Conservation (phyloP, 169 alveolate genomes). For the Plasmodium sp. region DNA sequence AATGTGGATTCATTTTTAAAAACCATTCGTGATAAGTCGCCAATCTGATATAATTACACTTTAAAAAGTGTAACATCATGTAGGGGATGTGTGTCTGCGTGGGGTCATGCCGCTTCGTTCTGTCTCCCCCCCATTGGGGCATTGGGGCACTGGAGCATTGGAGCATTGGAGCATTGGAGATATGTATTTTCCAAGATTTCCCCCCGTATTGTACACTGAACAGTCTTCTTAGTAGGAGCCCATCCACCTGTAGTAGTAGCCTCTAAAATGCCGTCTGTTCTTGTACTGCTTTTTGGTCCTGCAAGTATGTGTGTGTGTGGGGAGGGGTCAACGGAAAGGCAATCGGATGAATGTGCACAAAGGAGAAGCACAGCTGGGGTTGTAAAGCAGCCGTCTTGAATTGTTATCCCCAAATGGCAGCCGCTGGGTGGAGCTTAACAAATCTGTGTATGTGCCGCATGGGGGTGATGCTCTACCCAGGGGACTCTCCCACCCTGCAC, state of each 20-base stretch:
- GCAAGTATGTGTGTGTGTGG: not conserved
- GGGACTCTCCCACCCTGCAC: not conserved
- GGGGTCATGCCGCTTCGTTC: not conserved
- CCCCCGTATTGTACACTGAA: not conserved
- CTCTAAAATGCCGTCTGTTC: constrained; percentile 67
- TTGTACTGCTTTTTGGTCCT: constrained; percentile 72
- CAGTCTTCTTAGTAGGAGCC: constrained; percentile 40
- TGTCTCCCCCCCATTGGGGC: not conserved
- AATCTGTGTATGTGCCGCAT: not conserved
- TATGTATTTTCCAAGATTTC: not conserved
- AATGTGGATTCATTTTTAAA: not conserved
- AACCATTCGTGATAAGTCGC: not conserved
- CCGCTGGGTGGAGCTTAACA: not conserved
- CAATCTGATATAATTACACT: not conserved
- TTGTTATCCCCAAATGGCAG: not conserved
- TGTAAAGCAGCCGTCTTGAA: not conserved
- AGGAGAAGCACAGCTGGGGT: not conserved
- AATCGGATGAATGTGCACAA: not conserved
- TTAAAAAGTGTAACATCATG: not conserved
- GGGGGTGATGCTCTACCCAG: not conserved
- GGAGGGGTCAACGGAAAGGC: not conserved
- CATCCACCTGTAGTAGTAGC: constrained; percentile 71
- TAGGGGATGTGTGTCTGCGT: not conserved
- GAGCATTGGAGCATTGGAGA: not conserved
- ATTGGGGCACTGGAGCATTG: not conserved